Base-by-base conservation (phyloP, 2,329 filamentous ascomycete genomes). In the Ophiognomonia clavigignenti-juglandacearum region DNA sequence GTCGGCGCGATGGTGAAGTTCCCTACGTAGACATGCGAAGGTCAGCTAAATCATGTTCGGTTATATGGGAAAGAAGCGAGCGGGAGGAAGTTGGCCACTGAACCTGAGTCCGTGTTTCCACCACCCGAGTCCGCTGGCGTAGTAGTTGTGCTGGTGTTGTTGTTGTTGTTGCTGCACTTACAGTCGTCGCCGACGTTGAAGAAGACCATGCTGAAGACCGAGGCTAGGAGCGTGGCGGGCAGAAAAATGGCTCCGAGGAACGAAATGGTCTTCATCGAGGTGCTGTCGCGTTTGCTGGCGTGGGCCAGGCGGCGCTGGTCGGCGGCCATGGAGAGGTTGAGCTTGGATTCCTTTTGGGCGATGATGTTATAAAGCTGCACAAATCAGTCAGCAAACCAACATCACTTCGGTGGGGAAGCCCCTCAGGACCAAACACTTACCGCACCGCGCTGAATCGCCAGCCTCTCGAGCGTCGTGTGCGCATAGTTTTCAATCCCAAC, bases 201-300 rank as follows among this genome's bases (percentile, higher is more conserved):
- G 59, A 84, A 84, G 0, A 78, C 78, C 78, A 83, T 84, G 66
- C 74, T 77, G 55, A 84, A 84, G 20, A 84, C 68, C 1, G 80
- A 83, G 8, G 80, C 74, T 16, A 84, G 69, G 53, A 76, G 82
- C 1, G 79, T 82, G 2, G 79, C 80, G 0, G 80, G 80, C 6
- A 84, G 66, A 56, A 84, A 84, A 34, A 84, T 66, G 34, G 79
- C 78, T 23, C 80, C 81, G 46, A 84, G 73, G 1, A 84, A 70
- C 0, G 80, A 82, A 32, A 84, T 68, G 1, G 78, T 80, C 66
- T 83, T 84, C 79, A 83, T 82, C 47, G 79, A 77, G 4, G 76
- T 80, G 60, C 76, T 78, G 60, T 82, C 78, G 11, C 78, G 71
- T 61, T 82, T 82, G 57, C 76, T 77, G 13, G 76, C 75, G 56